Base-by-base conservation (phyloP, 257 asterid genomes). In the Fraxinus americana region DNA sequence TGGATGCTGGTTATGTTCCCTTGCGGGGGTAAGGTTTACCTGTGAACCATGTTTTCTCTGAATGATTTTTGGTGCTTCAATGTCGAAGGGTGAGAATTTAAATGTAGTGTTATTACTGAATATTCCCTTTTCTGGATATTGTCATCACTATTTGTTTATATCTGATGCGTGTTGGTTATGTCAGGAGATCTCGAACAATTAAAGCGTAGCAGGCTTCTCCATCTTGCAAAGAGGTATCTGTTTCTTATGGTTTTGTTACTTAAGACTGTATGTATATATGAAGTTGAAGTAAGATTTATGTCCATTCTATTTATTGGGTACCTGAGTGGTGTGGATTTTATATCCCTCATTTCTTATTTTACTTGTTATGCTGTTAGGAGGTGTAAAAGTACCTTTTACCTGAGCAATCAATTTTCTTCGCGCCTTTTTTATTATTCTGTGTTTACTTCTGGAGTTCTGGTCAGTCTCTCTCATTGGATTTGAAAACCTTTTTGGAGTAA, bases 151-250 rank as follows among this genome's bases (percentile, higher is more conserved):
- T 78, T 73, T 43, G 12, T 25, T 41, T 72, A 32, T 76, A 69
- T 17, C 8, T 50, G 67, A 73, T 84, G 82, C 91, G 90, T 98
- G 98, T 92, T 76, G 97, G 98, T 34, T 85, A 61, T 81, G 91
- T 92, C 74, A 85, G 92, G 84, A 89, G 96, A 89, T 90, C 89
- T 65, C 87, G 98, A 78, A 91, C 92, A 36, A 89, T 94, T 71
- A 91, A 91, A 87, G 95, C 95, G 75, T 91, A 89, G 77, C 87
- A 78, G 74, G 87, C 91, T 63, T 96, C 97, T 82, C 97, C 92
- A 67, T 73, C 96, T 45, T 91, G 96, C 89, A 87, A 88, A 83
- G 94, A 91, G 97, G 99, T 94, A 73, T 74, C 77, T 41, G 4
- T 79, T 78, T 77, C 68, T 78, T 35, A 10, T 45, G 38, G 14